Evolutionary conservation across 805 yeast species (phyloP).

Genomic region (Naumovozyma baii): DNA sequence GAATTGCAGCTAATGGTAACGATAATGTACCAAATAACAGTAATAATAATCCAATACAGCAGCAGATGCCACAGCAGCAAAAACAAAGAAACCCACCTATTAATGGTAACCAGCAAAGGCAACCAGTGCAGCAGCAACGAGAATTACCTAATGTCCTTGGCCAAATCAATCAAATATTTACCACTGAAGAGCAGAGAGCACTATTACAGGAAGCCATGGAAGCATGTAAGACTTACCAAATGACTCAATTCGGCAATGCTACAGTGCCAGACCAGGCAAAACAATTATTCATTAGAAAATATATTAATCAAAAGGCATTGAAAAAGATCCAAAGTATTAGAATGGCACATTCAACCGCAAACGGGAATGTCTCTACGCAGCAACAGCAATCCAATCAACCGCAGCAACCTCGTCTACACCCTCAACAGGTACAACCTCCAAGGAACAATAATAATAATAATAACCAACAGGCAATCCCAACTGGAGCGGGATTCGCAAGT

Average conservation of each 20-base stretch:
- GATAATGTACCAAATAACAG: conserved; percentile 19
- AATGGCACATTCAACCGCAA: conserved; percentile 16
- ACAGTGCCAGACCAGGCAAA: conserved; percentile 24
- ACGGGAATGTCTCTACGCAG: conserved; percentile 1
- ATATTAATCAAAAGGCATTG: conserved; percentile 30
- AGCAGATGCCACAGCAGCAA: conserved; percentile 23
- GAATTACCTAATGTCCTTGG: conserved; percentile 28
- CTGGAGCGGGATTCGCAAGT: not conserved
- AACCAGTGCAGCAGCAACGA: conserved; percentile 25
- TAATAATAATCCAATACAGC: conserved; percentile 20
- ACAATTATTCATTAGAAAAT: conserved; percentile 28
- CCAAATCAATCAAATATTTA: conserved; percentile 28
- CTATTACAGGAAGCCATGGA: conserved; percentile 31
- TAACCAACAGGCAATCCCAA: conserved; percentile 1
- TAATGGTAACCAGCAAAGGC: conserved; percentile 25
- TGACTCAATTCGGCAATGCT: conserved; percentile 21
- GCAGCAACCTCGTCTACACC: conserved; percentile 3
- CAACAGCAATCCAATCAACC: conserved; percentile 5
- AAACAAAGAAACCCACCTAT: conserved; percentile 8
- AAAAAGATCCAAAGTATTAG: conserved; percentile 27
- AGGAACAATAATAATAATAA: conserved; percentile 1
- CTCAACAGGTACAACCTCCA: not conserved
- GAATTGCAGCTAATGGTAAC: conserved; percentile 29
- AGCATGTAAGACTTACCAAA: conserved; percentile 29
- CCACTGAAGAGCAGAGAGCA: conserved; percentile 29